Evolutionary conservation across 75 land plant species (phyloP), one percentile per base, ranked within the genome.

Genomic region (Selaginella tamariscina): DNA sequence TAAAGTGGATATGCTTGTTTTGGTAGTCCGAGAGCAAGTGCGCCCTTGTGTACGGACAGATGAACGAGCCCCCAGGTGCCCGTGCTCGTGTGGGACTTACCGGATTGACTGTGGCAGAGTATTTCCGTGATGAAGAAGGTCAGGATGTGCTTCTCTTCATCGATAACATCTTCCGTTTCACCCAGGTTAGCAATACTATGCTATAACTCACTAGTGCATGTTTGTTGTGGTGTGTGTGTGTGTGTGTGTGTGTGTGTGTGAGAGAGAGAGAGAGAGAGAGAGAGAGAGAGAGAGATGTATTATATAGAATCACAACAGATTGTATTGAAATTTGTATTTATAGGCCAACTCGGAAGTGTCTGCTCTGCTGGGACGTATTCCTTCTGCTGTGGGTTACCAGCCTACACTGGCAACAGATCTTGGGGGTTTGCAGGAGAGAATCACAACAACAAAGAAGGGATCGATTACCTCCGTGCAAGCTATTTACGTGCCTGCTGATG

Each of bases 331-430:
- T 15, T 22, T 66, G 24, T 73, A 9, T 31, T 32, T 67, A 31
- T 84, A 92, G 90, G 97, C 97, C 57, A 89, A 86, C 77, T 92
- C 97, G 20, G 95, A 92, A 72, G 97, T 91, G 85, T 91, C 95
- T 70, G 97, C 97, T 69, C 82, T 91, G 69, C 73, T 91, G 73
- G 97, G 97, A 1, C 85, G 94, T 77, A 91, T 91, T 31, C 97
- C 97, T 31, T 91, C 97, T 77, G 97, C 95, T 81, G 97, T 91
- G 15, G 97, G 97, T 73, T 91, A 91, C 59, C 97, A 91, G 64
- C 97, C 94, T 27, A 91, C 95, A 64, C 54, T 72, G 71, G 93
- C 93, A 54, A 91, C 93, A 11, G 96, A 91, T 80, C 82, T 91
- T 68, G 96, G 96, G 76, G 89, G 93, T 30, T 77, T 91, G 66